These are phyloP conservation scores for Puccinia polysora DNA, from an alignment of 1,284 basidiomycete genomes.

Conservation along the genomic window DNA sequence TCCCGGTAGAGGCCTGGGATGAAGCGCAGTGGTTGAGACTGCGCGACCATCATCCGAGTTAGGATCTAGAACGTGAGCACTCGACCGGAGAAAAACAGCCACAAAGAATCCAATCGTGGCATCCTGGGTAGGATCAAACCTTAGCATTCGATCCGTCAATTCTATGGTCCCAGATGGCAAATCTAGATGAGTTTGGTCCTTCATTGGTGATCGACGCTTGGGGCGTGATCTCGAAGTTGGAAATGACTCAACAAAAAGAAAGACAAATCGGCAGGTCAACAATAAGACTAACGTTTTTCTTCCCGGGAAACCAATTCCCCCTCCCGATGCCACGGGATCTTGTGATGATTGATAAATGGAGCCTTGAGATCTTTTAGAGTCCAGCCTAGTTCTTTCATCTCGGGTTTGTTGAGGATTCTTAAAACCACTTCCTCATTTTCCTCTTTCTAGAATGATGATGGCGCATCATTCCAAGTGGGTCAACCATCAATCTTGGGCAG, in stretches of 20 bases:
- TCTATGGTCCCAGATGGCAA: constrained; percentile 55
- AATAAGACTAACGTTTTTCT: constrained; percentile 54
- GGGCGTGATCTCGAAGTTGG: too few species aligned
- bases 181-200: too few species aligned
- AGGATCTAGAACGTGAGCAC: not conserved
- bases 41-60: not conserved
- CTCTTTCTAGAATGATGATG: constrained; percentile 84
- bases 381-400: constrained; percentile 63
- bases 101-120: constrained; percentile 89
- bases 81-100: constrained; percentile 19
- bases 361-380: constrained; percentile 62
- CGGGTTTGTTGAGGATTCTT: constrained; percentile 66
- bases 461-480: constrained; percentile 59
- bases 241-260: not conserved
- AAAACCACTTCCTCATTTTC: constrained; percentile 85
- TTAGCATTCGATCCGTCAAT: constrained; percentile 65
- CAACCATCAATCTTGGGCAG: constrained; percentile 29
- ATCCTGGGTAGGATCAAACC: constrained; percentile 80
- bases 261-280: constrained; percentile 51
- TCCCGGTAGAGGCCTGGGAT: not conserved
- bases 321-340: constrained; percentile 10
- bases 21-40: not conserved
- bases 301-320: not conserved
- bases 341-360: constrained; percentile 57
- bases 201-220: too few species aligned